These are phyloP conservation scores for Martiniozyma abietophila DNA, from an alignment of 805 yeast species.

Conservation along the genomic window DNA sequence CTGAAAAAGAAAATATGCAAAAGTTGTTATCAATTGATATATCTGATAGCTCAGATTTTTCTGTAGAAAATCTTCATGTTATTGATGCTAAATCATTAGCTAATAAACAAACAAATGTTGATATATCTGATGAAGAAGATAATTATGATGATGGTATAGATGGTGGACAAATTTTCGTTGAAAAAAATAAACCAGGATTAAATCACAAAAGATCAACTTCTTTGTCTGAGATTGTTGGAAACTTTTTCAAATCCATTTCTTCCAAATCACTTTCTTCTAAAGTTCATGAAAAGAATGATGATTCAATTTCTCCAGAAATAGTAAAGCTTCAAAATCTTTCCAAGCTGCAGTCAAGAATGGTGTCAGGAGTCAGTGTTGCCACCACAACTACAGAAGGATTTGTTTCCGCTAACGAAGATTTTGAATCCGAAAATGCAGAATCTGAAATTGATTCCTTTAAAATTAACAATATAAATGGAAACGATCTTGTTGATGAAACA, in stretches of 20 bases:
- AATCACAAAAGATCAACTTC: constrained; percentile 11
- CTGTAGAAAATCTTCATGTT: no score
- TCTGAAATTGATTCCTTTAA: neutral
- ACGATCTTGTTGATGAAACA: constrained; percentile 7
- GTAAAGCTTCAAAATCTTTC: constrained; percentile 1
- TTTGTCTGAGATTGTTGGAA: constrained; percentile 16
- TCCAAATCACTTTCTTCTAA: constrained; percentile 12
- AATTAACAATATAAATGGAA: neutral
- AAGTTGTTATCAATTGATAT: no score
- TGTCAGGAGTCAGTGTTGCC: constrained; percentile 19
- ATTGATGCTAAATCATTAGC: no score
- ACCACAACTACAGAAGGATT: constrained; percentile 24
- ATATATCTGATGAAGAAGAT: no score
- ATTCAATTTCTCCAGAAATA: neutral
- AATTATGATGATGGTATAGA: constrained; percentile 1
- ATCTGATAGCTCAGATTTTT: no score
- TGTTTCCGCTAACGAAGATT: constrained; percentile 25
- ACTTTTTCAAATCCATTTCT: constrained; percentile 16
- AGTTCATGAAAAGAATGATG: constrained; percentile 6
- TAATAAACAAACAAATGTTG: no score
- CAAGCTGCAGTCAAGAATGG: constrained; percentile 16
- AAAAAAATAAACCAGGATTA: constrained; percentile 1
- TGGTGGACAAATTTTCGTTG: neutral
- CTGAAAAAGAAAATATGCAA: neutral
- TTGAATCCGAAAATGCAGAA: constrained; percentile 3